phyloP scores from a whole-genome alignment of 192 early-diverging fungal genomes.

The Glomus cerebriforme region DNA sequence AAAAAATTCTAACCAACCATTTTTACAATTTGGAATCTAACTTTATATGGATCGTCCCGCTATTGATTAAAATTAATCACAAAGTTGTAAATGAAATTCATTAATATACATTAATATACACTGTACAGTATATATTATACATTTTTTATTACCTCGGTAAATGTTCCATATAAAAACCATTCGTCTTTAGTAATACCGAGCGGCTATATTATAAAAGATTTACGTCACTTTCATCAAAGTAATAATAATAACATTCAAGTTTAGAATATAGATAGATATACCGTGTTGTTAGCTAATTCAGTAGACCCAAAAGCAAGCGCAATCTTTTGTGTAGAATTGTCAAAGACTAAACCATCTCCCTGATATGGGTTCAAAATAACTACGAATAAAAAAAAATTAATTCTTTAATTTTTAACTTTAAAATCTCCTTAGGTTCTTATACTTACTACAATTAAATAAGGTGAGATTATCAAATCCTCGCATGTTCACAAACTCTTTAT shows the following conservation, averaged over 20 bases:
- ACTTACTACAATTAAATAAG: slow-evolving; percentile 19
- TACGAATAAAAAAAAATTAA: not conserved
- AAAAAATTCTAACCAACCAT: not conserved
- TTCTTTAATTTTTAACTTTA: too few species aligned
- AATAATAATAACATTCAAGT: not conserved
- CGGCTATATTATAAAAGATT: not conserved
- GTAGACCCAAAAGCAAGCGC: slow-evolving; percentile 12
- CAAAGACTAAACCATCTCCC: not conserved
- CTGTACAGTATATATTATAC: not conserved
- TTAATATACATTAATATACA: too few species aligned
- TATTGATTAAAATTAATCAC: not conserved
- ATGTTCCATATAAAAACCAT: slow-evolving; percentile 20
- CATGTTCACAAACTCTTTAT: slow-evolving; percentile 15
- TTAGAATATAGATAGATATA: not conserved
- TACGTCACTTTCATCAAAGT: not conserved
- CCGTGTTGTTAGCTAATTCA: slow-evolving; percentile 25
- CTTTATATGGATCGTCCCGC: slow-evolving; percentile 7
- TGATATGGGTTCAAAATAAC: slow-evolving; percentile 14
- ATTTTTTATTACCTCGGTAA: slow-evolving; percentile 16
- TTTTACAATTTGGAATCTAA: slow-evolving; percentile 33
- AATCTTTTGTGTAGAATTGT: slow-evolving; percentile 29
- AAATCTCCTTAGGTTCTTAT: not conserved
- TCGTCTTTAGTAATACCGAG: slow-evolving; percentile 11
- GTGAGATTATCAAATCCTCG: slow-evolving; percentile 15
- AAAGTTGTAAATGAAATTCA: not conserved